These are phyloP conservation scores for Eragrostis tef DNA, from an alignment of 202 grass and related monocot genomes.

Conservation along the genomic window DNA sequence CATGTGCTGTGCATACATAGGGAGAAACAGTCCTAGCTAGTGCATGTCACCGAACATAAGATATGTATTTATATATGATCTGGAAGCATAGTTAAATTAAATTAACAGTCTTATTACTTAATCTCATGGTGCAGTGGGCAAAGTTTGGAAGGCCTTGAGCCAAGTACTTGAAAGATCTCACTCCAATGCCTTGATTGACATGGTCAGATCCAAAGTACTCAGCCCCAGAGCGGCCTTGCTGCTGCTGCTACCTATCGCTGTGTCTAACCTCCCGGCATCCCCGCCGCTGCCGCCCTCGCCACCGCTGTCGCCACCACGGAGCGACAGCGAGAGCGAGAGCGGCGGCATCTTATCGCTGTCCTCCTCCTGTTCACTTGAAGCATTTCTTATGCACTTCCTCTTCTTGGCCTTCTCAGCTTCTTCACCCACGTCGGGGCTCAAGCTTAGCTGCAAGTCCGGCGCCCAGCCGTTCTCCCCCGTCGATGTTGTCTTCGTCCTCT, in stretches of 20 bases:
- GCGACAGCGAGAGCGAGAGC: conserved; percentile 70
- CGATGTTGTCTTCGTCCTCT: conserved; percentile 34
- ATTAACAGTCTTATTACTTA: conserved; percentile 62
- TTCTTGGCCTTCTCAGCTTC: conserved; percentile 35
- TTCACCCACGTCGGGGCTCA: conserved; percentile 56
- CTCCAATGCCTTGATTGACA: conserved; percentile 99
- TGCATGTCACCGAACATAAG: conserved; percentile 43
- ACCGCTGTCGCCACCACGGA: conserved; percentile 15
- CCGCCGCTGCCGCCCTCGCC: neutral
- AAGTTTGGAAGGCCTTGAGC: conserved; percentile 78
- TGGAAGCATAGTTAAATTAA: conserved; percentile 52
- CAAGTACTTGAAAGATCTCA: conserved; percentile 99
- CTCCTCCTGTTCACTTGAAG: conserved; percentile 40
- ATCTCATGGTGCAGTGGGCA: conserved; percentile 59
- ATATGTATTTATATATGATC: conserved; percentile 49
- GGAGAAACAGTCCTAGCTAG: conserved; percentile 33
- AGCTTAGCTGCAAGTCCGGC: conserved; percentile 75
- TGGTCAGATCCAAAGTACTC: conserved; percentile 99
- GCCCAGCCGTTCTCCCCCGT: conserved; percentile 33
- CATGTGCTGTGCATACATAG: conserved; percentile 38
- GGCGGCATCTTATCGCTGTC: conserved; percentile 46
- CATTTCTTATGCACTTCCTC: conserved; percentile 30
- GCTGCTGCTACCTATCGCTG: conserved; percentile 57
- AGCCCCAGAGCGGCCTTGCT: conserved; percentile 80
- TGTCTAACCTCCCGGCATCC: conserved; percentile 40